These are phyloP conservation scores for Phellopilus nigrolimitatus DNA, from an alignment of 1,284 basidiomycete genomes.

Conservation along the genomic window DNA sequence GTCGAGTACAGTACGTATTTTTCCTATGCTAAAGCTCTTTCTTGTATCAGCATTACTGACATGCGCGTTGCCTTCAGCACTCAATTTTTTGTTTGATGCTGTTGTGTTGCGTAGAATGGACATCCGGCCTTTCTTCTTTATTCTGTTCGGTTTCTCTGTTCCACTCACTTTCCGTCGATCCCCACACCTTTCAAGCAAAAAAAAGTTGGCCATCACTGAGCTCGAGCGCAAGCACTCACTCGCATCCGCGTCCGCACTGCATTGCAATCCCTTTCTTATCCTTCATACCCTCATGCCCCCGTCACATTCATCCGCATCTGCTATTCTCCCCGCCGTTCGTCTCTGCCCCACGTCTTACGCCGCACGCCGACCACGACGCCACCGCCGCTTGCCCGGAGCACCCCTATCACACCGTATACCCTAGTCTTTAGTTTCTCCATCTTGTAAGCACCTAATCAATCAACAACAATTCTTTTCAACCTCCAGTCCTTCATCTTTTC, in stretches of 20 bases:
- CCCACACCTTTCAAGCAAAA: neutral
- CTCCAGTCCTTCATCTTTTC: neutral
- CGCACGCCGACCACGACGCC: neutral
- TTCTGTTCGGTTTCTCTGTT: neutral
- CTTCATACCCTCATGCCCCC: neutral
- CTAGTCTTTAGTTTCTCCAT: constrained; percentile 4
- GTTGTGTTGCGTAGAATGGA: constrained; percentile 12
- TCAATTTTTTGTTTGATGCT: constrained; percentile 51
- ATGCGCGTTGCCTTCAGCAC: constrained; percentile 34
- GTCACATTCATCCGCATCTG: neutral
- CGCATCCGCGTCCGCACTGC: constrained; percentile 8
- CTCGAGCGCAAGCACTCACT: constrained; percentile 2
- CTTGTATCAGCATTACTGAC: constrained; percentile 4
- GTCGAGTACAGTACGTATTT: constrained; percentile 75
- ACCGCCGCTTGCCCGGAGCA: neutral
- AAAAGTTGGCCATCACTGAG: neutral
- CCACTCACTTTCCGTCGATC: neutral
- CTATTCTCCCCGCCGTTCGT: neutral
- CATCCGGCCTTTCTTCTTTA: neutral
- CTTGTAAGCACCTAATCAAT: constrained; percentile 1
- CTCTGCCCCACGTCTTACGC: neutral
- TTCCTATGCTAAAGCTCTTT: constrained; percentile 10
- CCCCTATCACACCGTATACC: constrained; percentile 3
- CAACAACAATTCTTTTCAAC: neutral
- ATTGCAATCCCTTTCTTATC: neutral